Percentiles rank a stretch among this genome's conserved stretches.
These are phyloP conservation scores for Prillingera fragicola DNA, from an alignment of 1,284 basidiomycete genomes.

Conservation along the genomic window DNA sequence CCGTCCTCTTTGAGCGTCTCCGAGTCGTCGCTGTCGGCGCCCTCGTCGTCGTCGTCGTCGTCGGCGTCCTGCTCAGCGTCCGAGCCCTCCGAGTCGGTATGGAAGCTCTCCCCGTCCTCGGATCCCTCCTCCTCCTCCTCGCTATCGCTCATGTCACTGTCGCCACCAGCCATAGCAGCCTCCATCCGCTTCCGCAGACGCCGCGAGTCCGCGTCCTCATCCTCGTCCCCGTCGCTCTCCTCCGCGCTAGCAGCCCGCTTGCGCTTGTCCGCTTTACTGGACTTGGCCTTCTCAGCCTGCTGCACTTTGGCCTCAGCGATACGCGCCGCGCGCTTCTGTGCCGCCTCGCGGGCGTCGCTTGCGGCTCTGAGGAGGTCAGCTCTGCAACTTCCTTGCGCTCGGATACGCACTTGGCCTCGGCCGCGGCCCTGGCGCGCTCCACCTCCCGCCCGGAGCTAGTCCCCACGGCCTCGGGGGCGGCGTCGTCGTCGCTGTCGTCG, in stretches of 20 bases:
- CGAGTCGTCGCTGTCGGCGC: slow-evolving; percentile 32
- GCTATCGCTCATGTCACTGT: slow-evolving; percentile 4
- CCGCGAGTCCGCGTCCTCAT: slow-evolving; percentile 19
- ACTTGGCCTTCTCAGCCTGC: slow-evolving; percentile 8
- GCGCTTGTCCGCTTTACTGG: slow-evolving; percentile 9
- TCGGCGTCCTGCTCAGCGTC: slow-evolving; percentile 1
- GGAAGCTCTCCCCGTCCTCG: slow-evolving; percentile 25
- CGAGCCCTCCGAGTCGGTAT: slow-evolving; percentile 17
- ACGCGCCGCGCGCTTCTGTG: slow-evolving; percentile 17
- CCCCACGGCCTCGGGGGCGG: slow-evolving; percentile 39
- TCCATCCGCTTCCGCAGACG: slow-evolving; percentile 22
- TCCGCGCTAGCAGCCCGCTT: slow-evolving; percentile 1
- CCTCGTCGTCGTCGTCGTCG: slow-evolving; percentile 21
- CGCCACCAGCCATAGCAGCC: slow-evolving; percentile 17
- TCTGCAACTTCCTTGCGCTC: slow-evolving; percentile 1
- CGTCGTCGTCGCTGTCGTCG: slow-evolving; percentile 26
- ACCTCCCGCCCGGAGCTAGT: slow-evolving; percentile 11
- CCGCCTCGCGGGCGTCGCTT: slow-evolving; percentile 14
- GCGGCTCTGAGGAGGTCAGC: not conserved
- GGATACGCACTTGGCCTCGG: slow-evolving; percentile 20
- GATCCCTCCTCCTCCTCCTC: slow-evolving; percentile 26
- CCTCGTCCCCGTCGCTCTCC: slow-evolving; percentile 19
- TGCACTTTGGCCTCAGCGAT: slow-evolving; percentile 20
- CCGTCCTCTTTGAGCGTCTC: slow-evolving; percentile 24
- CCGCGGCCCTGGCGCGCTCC: slow-evolving; percentile 4